Evolutionary conservation across 257 asterid species (phyloP).

Genomic region (Scutellaria baicalensis): DNA sequence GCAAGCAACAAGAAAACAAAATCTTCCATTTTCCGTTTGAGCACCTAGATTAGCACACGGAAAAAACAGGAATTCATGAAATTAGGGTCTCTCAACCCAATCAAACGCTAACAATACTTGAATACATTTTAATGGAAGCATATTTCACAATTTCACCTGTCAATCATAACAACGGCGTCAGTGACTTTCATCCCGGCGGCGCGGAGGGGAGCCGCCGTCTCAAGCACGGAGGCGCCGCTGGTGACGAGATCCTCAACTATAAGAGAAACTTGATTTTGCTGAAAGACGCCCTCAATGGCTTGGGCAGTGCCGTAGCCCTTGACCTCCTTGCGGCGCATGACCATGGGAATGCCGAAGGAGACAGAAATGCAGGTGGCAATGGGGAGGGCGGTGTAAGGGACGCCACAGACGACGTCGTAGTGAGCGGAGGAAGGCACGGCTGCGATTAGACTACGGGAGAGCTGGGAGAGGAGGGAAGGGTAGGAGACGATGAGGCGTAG

Average conservation of each 20-base stretch:
- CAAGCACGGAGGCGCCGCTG: conserved; percentile 88
- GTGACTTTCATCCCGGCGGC: conserved; percentile 73
- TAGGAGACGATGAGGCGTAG: conserved; percentile 88
- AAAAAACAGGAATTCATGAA: background rate
- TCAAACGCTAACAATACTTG: background rate
- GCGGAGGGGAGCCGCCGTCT: conserved; percentile 81
- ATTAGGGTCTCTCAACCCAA: background rate
- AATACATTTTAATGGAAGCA: background rate
- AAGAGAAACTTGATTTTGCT: conserved; percentile 44
- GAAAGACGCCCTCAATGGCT: conserved; percentile 69
- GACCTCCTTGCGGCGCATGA: conserved; percentile 95
- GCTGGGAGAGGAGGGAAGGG: conserved; percentile 68
- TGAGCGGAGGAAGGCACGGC: conserved; percentile 47
- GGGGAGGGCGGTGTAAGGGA: conserved; percentile 92
- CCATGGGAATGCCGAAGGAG: conserved; percentile 57
- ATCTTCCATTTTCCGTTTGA: background rate
- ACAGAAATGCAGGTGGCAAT: conserved; percentile 79
- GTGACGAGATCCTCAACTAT: conserved; percentile 87
- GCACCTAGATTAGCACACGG: background rate
- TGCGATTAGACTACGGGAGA: conserved; percentile 55
- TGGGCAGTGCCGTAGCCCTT: conserved; percentile 83
- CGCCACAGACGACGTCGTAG: conserved; percentile 82
- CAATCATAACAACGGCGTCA: conserved; percentile 91
- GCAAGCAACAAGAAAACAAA: background rate
- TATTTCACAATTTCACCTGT: conserved; percentile 40